phyloP scores from a whole-genome alignment of 2,329 filamentous ascomycete genomes.

The Dissoconium aciculare region DNA sequence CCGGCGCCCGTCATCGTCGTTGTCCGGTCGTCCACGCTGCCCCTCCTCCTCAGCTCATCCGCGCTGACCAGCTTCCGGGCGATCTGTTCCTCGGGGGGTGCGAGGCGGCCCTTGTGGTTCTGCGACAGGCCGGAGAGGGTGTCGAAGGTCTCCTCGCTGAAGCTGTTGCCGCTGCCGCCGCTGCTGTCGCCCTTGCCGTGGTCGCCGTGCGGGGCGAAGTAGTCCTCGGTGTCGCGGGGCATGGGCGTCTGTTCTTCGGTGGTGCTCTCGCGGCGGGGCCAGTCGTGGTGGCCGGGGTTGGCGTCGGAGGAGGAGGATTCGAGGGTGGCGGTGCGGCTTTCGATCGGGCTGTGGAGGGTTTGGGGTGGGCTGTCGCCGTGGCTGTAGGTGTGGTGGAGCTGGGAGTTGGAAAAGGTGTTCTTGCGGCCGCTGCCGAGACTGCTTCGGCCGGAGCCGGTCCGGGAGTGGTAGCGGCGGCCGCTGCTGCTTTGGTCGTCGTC shows the following conservation, averaged over 20 bases:
- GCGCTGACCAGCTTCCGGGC: constrained; percentile 51
- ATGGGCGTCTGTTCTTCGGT: constrained; percentile 34
- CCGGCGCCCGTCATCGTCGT: constrained; percentile 53
- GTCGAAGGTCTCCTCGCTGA: constrained; percentile 41
- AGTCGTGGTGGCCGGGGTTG: constrained; percentile 24
- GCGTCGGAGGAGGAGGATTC: constrained; percentile 24
- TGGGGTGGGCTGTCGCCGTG: constrained; percentile 40
- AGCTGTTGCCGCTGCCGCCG: constrained; percentile 26
- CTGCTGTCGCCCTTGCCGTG: constrained; percentile 21
- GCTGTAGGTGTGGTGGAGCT: constrained; percentile 25
- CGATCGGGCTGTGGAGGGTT: constrained; percentile 8
- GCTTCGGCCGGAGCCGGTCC: constrained; percentile 60
- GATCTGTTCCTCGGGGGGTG: constrained; percentile 24
- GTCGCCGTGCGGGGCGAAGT: constrained; percentile 29
- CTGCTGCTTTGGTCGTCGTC: constrained; percentile 47
- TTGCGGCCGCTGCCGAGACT: constrained; percentile 35
- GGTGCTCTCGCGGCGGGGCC: constrained; percentile 27
- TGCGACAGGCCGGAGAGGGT: constrained; percentile 37
- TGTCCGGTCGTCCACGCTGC: constrained; percentile 71
- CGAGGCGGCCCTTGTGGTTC: constrained; percentile 20
- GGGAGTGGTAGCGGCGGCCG: constrained; percentile 43
- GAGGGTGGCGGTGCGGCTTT: neutral
- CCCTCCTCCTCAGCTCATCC: constrained; percentile 59
- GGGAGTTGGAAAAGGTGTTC: constrained; percentile 24
- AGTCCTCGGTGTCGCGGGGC: constrained; percentile 24